These are phyloP conservation scores for Mallotus repandus DNA, from an alignment of 441 rosid species.

Conservation along the genomic window DNA sequence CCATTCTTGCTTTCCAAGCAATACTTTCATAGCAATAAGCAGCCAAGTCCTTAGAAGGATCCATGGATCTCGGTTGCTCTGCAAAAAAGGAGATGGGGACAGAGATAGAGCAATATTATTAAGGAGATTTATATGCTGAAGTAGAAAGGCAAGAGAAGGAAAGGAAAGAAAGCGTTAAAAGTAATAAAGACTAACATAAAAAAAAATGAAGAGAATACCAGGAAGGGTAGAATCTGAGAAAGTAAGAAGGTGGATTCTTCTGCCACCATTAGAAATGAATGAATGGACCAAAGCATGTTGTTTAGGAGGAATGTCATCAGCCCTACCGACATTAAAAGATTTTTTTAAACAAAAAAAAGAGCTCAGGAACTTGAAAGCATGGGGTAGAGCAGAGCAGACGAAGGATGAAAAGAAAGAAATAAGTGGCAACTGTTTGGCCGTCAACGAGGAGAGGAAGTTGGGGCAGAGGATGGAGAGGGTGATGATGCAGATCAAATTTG, in stretches of 20 bases:
- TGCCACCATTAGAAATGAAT: too few relatives aligned
- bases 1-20: conserved; percentile 75
- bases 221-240: conserved; percentile 30
- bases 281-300: too few relatives aligned
- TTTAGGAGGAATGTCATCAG: too few relatives aligned
- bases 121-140: not conserved
- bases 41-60: conserved; percentile 67
- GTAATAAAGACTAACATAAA: not conserved
- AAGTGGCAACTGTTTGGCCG: conserved; percentile 36
- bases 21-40: conserved; percentile 75
- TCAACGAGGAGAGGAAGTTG: conserved; percentile 39
- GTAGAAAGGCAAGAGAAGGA: too few relatives aligned
- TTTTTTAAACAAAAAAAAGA: too few relatives aligned
- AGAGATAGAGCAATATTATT: not conserved
- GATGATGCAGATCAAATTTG: not conserved
- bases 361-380: too few relatives aligned
- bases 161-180: not conserved
- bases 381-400: too few relatives aligned
- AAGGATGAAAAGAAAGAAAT: too few relatives aligned
- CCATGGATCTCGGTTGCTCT: conserved; percentile 63
- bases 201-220: conserved; percentile 16
- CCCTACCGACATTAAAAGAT: too few relatives aligned
- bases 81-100: not conserved
- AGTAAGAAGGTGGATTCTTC: not conserved
- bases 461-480: conserved; percentile 6